Conservation (phyloP, 2,329 filamentous ascomycete species). For the Aciculosporium take region DNA sequence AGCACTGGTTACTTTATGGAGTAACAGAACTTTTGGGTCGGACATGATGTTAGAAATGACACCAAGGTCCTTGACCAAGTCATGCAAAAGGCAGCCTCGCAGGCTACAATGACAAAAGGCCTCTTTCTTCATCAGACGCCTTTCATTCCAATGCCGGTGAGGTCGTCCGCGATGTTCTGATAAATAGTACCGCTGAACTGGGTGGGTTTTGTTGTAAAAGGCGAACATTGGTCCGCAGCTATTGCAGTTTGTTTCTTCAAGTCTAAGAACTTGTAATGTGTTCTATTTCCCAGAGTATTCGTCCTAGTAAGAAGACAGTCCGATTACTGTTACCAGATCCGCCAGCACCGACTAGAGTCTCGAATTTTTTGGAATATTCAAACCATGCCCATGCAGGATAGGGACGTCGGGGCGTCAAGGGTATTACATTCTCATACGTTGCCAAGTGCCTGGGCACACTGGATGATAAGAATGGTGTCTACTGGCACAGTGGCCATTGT, state of each 20-base stretch:
- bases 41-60: conserved; percentile 54
- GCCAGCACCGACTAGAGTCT: conserved; percentile 41
- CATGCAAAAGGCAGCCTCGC: conserved; percentile 35
- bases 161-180: conserved; percentile 36
- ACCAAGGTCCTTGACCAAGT: conserved; percentile 37
- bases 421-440: conserved; percentile 38
- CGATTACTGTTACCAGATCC: conserved; percentile 45
- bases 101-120: conserved; percentile 31
- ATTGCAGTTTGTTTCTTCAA: conserved; percentile 31
- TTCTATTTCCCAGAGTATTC: conserved; percentile 31
- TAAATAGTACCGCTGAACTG: conserved; percentile 38
- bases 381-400: conserved; percentile 27
- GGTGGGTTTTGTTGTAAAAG: conserved; percentile 40
- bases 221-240: conserved; percentile 37
- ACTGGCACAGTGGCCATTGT: conserved; percentile 31
- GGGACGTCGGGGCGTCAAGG: conserved; percentile 38
- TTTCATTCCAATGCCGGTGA: conserved; percentile 12
- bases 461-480: conserved; percentile 30
- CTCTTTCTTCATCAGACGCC: conserved; percentile 26
- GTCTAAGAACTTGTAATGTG: conserved; percentile 26
- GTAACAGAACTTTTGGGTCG: conserved; percentile 46
- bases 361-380: conserved; percentile 35
- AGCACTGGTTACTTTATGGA: conserved; percentile 57
- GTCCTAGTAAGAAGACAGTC: conserved; percentile 46
- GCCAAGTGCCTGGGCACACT: conserved; percentile 38